phyloP scores from a whole-genome alignment of 2,329 filamentous ascomycete species.

The Pestalotiopsis sp. region DNA sequence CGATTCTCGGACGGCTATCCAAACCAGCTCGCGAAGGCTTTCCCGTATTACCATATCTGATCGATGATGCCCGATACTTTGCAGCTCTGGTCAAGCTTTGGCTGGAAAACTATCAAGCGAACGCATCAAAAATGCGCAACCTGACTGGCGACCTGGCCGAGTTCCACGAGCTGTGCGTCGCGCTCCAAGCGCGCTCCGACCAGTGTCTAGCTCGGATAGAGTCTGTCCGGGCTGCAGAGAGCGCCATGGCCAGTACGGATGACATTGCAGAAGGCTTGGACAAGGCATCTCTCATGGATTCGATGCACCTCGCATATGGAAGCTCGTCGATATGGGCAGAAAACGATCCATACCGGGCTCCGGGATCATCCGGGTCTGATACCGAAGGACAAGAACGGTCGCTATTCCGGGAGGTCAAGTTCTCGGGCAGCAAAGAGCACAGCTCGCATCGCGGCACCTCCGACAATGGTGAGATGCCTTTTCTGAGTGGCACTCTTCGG shows the following conservation, averaged over 20 bases:
- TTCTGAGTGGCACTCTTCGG: constrained; percentile 34
- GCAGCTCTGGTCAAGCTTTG: constrained; percentile 82
- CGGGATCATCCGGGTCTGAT: constrained; percentile 56
- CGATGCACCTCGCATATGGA: constrained; percentile 37
- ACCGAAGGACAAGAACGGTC: constrained; percentile 28
- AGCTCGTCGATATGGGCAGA: constrained; percentile 35
- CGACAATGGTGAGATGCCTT: constrained; percentile 31
- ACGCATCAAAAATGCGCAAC: constrained; percentile 32
- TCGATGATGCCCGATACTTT: constrained; percentile 85
- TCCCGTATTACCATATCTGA: constrained; percentile 87
- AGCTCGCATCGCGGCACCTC: constrained; percentile 29
- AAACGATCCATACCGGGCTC: constrained; percentile 36
- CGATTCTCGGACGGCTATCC: constrained; percentile 82
- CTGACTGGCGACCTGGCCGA: constrained; percentile 54
- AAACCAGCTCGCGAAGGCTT: constrained; percentile 86
- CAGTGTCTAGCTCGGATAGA: constrained; percentile 54
- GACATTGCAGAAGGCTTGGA: constrained; percentile 52
- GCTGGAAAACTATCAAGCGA: constrained; percentile 58
- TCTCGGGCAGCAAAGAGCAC: constrained; percentile 21
- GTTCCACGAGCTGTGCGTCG: constrained; percentile 54
- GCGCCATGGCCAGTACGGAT: constrained; percentile 31
- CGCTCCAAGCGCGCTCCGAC: constrained; percentile 52
- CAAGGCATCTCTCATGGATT: constrained; percentile 40
- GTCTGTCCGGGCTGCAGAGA: constrained; percentile 41
- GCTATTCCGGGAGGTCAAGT: constrained; percentile 22